These are phyloP conservation scores for Cyclanthera cordifolia DNA, from an alignment of 306 rosid genomes.

Conservation along the genomic window DNA sequence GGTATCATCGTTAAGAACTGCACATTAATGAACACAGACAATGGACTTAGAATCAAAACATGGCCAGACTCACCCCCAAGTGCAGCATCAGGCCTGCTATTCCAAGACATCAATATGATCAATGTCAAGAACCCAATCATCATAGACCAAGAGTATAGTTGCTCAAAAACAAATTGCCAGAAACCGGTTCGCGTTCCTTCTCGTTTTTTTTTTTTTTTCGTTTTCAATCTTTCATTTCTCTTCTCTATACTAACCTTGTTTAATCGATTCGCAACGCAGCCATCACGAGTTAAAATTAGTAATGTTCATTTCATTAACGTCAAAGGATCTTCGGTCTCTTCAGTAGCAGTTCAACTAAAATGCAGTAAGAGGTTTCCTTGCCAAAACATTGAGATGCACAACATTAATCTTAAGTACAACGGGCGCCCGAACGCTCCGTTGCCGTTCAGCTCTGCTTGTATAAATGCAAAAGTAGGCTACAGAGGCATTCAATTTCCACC, in stretches of 20 bases:
- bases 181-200: conserved; percentile 5
- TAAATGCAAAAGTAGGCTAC: conserved; percentile 17
- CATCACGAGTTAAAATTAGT: conserved; percentile 13
- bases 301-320: conserved; percentile 14
- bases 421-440: not conserved
- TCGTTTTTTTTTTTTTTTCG: not conserved
- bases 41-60: conserved; percentile 41
- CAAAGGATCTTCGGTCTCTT: not conserved
- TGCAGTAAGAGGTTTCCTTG: conserved; percentile 18
- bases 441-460: not conserved
- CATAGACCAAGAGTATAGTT: conserved; percentile 43
- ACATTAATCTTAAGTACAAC: not conserved
- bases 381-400: not conserved
- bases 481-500: conserved; percentile 11
- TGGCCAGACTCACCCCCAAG: conserved; percentile 25
- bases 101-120: conserved; percentile 29
- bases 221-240: not conserved
- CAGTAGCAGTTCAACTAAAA: not conserved
- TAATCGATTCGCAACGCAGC: not conserved
- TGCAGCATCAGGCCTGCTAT: conserved; percentile 17
- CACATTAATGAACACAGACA: conserved; percentile 18
- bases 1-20: conserved; percentile 22
- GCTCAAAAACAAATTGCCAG: conserved; percentile 1
- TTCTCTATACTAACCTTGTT: not conserved
- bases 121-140: conserved; percentile 28